phyloP scores from a whole-genome alignment of 495 filamentous ascomycete species.

The Hypoxylon intermedium region DNA sequence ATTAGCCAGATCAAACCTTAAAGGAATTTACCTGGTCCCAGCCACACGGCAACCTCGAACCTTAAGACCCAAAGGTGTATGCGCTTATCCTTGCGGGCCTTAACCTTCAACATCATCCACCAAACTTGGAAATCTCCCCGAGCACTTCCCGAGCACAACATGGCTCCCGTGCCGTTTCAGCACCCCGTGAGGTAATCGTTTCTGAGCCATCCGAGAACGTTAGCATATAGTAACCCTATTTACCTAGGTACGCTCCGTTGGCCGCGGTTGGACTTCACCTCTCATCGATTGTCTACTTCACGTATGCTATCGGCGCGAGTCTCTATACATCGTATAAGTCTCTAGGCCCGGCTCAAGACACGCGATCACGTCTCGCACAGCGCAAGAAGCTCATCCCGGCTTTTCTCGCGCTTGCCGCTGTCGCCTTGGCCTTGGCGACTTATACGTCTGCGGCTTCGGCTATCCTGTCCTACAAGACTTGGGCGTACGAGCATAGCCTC shows the following conservation, averaged over 20 bases:
- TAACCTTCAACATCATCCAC: background rate
- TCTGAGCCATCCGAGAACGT: background rate
- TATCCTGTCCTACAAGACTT: conserved; percentile 55
- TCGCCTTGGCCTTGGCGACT: conserved; percentile 47
- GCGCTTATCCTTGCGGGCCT: background rate
- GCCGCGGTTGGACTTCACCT: conserved; percentile 46
- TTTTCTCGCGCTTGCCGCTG: conserved; percentile 52
- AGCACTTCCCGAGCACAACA: conserved; percentile 10
- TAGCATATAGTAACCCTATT: conserved; percentile 6
- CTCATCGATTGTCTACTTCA: conserved; percentile 45
- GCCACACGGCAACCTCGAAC: background rate
- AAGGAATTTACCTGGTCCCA: background rate
- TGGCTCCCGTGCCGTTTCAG: conserved; percentile 47
- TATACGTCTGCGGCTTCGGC: conserved; percentile 47
- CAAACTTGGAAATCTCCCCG: background rate
- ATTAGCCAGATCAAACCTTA: no score
- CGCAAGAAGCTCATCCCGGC: conserved; percentile 49
- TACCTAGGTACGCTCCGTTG: conserved; percentile 50
- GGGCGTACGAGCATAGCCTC: conserved; percentile 56
- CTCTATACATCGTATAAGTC: conserved; percentile 53
- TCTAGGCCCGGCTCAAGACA: conserved; percentile 55
- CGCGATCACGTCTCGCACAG: conserved; percentile 52
- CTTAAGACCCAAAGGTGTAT: background rate
- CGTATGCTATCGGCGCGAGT: conserved; percentile 45
- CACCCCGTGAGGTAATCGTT: conserved; percentile 40